phyloP scores from a whole-genome alignment of 1,284 basidiomycete genomes.

The Pascua sp. region DNA sequence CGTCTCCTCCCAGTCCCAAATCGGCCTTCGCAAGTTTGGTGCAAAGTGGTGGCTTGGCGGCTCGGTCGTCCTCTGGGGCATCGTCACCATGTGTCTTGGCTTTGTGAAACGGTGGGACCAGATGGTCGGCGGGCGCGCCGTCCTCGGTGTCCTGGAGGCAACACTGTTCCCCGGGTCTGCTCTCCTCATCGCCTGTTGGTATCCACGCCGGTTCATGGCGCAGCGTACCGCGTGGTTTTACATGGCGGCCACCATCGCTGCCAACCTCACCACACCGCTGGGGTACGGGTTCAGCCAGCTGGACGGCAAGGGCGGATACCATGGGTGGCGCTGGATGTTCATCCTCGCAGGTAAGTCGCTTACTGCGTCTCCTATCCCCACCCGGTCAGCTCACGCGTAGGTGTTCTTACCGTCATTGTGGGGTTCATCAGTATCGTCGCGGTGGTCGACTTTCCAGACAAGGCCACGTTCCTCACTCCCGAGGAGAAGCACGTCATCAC shows the following conservation, averaged over 20 bases:
- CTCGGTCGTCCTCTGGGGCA: slow-evolving; percentile 23
- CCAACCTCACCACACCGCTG: slow-evolving; percentile 7
- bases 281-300: slow-evolving; percentile 7
- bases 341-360: slow-evolving; percentile 5
- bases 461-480: slow-evolving; percentile 49
- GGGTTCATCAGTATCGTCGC: slow-evolving; percentile 21
- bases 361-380: neutral
- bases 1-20: slow-evolving; percentile 10
- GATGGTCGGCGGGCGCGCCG: slow-evolving; percentile 45
- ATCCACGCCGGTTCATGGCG: slow-evolving; percentile 51
- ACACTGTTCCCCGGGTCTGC: slow-evolving; percentile 45
- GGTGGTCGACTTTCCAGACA: slow-evolving; percentile 52
- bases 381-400: too few species aligned
- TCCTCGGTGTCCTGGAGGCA: slow-evolving; percentile 47
- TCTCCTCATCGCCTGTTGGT: slow-evolving; percentile 51
- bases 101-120: slow-evolving; percentile 39
- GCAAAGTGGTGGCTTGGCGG: slow-evolving; percentile 26
- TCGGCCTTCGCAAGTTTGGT: slow-evolving; percentile 24
- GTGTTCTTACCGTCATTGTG: slow-evolving; percentile 3
- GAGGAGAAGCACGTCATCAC: slow-evolving; percentile 47
- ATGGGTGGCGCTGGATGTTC: slow-evolving; percentile 13
- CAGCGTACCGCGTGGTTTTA: slow-evolving; percentile 46
- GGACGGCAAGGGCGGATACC: neutral
- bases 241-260: slow-evolving; percentile 26
- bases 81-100: slow-evolving; percentile 46